Percentiles rank a stretch among this genome's conserved stretches.
These are phyloP conservation scores for Wickerhamiella alocasiicola DNA, from an alignment of 805 yeast species.

Conservation along the genomic window DNA sequence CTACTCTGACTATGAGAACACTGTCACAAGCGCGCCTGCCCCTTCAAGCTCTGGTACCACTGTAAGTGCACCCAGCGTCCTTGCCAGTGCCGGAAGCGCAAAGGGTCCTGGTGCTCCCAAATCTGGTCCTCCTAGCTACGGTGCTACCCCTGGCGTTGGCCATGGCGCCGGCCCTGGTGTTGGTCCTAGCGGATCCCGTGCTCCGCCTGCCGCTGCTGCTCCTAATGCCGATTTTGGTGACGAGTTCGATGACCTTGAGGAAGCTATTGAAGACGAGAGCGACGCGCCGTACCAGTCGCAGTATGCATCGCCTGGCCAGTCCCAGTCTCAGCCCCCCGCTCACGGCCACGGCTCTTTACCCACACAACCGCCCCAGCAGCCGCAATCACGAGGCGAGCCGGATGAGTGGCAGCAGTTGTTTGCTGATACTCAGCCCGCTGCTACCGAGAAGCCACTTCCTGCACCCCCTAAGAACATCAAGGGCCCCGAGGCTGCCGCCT, in stretches of 20 bases:
- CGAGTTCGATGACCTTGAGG: conserved; percentile 28
- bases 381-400: conserved; percentile 20
- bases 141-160: not conserved
- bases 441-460: conserved; percentile 11
- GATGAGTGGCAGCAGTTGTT: conserved; percentile 94
- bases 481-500: conserved; percentile 34
- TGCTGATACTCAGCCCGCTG: conserved; percentile 41
- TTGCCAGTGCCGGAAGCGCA: not conserved
- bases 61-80: not conserved
- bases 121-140: not conserved
- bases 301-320: not conserved
- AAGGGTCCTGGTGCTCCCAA: not conserved
- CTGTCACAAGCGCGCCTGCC: not conserved
- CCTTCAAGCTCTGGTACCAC: not conserved
- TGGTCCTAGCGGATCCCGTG: not conserved
- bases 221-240: conserved; percentile 23
- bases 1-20: not conserved
- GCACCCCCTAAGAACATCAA: not conserved
- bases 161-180: not conserved
- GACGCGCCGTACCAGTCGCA: not conserved
- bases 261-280: conserved; percentile 27
- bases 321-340: not conserved
- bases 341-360: no score
- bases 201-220: conserved; percentile 13
- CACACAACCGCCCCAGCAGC: not conserved